Evolutionary conservation across 164 flowering plant genomes (phyloP).

Genomic region (Chimonanthus praecox): DNA sequence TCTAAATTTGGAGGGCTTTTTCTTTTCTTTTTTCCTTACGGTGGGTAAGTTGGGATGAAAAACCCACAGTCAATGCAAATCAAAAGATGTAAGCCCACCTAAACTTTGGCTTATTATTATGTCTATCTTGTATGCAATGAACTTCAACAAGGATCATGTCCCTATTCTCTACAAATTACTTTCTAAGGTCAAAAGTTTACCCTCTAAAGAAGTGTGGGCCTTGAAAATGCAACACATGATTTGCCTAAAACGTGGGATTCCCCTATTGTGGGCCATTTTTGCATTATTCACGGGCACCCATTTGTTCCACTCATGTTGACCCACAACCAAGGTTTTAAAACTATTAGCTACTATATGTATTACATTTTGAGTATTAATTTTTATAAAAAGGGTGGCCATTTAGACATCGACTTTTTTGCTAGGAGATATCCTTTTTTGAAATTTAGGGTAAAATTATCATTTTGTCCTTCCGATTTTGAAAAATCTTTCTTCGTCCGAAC

Average conservation of each 20-base stretch:
- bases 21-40: neutral
- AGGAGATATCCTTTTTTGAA: too few species aligned
- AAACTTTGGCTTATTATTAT: neutral
- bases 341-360: too few species aligned
- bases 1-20: too few species aligned
- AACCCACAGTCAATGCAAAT: neutral
- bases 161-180: neutral
- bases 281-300: neutral
- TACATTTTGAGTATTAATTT: too few species aligned
- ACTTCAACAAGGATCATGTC: neutral
- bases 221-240: neutral
- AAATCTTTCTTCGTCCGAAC: too few species aligned
- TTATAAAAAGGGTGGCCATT: too few species aligned
- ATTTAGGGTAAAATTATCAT: too few species aligned
- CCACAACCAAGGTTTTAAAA: neutral
- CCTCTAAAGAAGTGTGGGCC: neutral
- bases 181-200: neutral
- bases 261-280: neutral
- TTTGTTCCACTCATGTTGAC: neutral
- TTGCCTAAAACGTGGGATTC: too few species aligned
- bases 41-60: neutral
- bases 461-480: too few species aligned
- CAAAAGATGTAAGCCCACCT: neutral
- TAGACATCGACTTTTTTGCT: too few species aligned
- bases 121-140: neutral